Evolutionary conservation across 495 filamentous ascomycete genomes (phyloP), one percentile per base, ranked within the genome.

Genomic region (Glonium stellatum): DNA sequence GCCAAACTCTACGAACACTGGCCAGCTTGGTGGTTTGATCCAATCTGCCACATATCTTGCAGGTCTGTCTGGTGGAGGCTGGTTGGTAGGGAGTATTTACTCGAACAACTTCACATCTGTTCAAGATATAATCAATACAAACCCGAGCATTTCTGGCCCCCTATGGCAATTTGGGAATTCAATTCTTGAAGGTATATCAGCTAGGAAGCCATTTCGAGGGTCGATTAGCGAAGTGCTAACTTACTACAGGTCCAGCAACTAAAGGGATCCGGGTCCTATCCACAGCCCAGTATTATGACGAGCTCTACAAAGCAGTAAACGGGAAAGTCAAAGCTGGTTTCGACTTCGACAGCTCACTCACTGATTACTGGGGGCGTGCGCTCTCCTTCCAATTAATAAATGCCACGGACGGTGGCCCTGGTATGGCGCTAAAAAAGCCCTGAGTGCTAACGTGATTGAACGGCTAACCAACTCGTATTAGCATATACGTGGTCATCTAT

Each of bases 81-180:
- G 92, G 92, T 74, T 97, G 11, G 82, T 96, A 11, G 88, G 88
- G 6, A 90, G 87, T 31, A 80, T 97, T 18, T 93, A 83, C 67
- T 77, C 86, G 60, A 97, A 97, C 76, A 97, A 97, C 73, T 97
- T 92, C 75, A 87, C 86, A 35, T 85, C 83, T 15, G 79, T 97
- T 44, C 69, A 81, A 34, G 70, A 70, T 41, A 80, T 95, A 59
- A 81, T 84, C 34, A 71, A 82, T 35, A 54, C 63, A 22, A 61
- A 52, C 13, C 46, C 60, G 18, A 80, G 79, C 19, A 75, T 77
- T 64, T 65, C 77, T 1, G 81, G 79, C 12, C 75, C 74, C 15
- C 71, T 84, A 5, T 97, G 92, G 92, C 75, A 90, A 61, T 87
- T 96, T 61, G 80, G 78, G 1, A 85, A 87, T 65, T 86, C 82